These are phyloP conservation scores for Ampelomyces quisqualis DNA, from an alignment of 2,329 filamentous ascomycete genomes.

Conservation along the genomic window DNA sequence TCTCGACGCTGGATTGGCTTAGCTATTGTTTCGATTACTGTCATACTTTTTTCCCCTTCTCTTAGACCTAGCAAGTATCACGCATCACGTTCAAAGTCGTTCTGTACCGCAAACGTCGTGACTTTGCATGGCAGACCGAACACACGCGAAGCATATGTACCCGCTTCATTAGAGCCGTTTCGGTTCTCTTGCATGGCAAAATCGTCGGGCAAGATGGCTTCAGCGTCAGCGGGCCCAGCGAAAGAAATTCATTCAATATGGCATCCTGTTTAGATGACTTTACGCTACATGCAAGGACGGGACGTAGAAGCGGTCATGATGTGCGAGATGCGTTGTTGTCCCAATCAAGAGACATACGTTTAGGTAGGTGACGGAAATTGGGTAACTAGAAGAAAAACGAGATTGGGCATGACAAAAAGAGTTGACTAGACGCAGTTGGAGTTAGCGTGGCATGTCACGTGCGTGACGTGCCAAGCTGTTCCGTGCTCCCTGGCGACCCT, in stretches of 20 bases:
- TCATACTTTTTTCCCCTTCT: neutral
- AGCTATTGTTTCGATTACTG: neutral
- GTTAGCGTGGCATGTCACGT: too few species aligned
- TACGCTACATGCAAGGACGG: slow-evolving; percentile 12
- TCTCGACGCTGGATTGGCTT: neutral
- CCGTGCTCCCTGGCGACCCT: too few species aligned
- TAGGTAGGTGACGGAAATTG: neutral
- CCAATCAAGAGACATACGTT: neutral
- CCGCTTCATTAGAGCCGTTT: slow-evolving; percentile 4
- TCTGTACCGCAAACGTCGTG: too few species aligned
- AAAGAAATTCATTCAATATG: slow-evolving; percentile 6
- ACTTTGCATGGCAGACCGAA: too few species aligned
- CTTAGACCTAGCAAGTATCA: slow-evolving; percentile 5
- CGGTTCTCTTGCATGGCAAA: neutral
- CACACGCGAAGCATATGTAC: slow-evolving; percentile 1
- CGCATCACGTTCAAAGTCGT: neutral
- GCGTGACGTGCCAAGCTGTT: too few species aligned
- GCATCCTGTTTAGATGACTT: slow-evolving; percentile 33
- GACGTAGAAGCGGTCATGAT: slow-evolving; percentile 24
- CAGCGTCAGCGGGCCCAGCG: neutral
- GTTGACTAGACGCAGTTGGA: too few species aligned
- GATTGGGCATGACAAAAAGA: too few species aligned
- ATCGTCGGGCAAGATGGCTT: neutral
- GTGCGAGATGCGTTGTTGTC: slow-evolving; percentile 19
- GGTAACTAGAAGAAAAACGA: neutral